Conservation (phyloP, 2,329 filamentous ascomycete genomes). For the Cucurbitaria berberidis region DNA sequence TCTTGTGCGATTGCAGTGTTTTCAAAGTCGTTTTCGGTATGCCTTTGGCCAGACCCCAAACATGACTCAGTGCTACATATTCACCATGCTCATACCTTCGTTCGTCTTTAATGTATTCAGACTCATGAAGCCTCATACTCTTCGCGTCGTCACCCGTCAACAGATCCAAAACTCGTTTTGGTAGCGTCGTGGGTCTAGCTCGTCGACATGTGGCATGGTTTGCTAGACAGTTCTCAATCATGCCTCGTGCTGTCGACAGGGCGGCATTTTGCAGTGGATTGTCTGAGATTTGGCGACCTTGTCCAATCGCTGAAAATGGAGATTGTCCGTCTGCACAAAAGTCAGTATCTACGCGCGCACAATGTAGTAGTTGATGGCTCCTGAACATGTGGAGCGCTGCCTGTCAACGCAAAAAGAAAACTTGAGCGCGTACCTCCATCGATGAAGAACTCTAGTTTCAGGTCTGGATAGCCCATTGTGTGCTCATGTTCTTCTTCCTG, state of each 20-base stretch:
- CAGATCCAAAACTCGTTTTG: slow-evolving; percentile 41
- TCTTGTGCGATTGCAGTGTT: slow-evolving; percentile 34
- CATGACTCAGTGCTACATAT: slow-evolving; percentile 42
- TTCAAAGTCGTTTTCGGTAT: slow-evolving; percentile 39
- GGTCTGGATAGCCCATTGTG: slow-evolving; percentile 36
- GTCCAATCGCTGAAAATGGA: slow-evolving; percentile 44
- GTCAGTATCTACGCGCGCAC: slow-evolving; percentile 19
- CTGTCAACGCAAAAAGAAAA: neutral
- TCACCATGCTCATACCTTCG: slow-evolving; percentile 40
- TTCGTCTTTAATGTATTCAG: slow-evolving; percentile 32
- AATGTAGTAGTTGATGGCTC: neutral
- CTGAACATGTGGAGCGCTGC: no score
- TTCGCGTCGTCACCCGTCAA: slow-evolving; percentile 36
- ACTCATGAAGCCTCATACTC: slow-evolving; percentile 37
- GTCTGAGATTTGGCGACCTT: slow-evolving; percentile 38
- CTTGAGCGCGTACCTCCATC: slow-evolving; percentile 37
- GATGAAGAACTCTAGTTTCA: slow-evolving; percentile 47
- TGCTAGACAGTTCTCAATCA: slow-evolving; percentile 41
- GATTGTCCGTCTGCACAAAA: slow-evolving; percentile 39
- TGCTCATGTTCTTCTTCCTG: slow-evolving; percentile 29
- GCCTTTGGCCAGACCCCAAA: slow-evolving; percentile 38
- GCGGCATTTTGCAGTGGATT: slow-evolving; percentile 39
- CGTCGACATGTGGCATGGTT: slow-evolving; percentile 40
- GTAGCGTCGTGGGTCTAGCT: slow-evolving; percentile 29
- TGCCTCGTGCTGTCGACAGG: slow-evolving; percentile 28